Conservation (phyloP, 179 eudicot species). For the Silene vulgaris region DNA sequence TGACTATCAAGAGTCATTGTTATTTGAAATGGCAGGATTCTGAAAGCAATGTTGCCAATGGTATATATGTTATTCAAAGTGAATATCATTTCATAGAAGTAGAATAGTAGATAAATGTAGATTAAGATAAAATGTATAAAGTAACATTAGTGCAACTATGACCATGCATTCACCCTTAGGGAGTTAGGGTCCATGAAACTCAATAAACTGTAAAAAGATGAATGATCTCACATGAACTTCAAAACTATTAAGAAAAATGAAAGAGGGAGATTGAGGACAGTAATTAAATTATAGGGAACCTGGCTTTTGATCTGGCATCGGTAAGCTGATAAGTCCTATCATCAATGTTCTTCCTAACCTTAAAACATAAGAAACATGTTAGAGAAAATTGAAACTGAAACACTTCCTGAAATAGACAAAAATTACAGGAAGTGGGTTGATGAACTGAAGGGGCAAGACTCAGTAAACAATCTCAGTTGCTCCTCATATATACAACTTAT, state of each 20-base stretch:
- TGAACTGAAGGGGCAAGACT: neutral
- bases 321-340: constrained; percentile 60
- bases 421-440: neutral
- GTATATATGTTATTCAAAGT: neutral
- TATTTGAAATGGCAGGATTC: neutral
- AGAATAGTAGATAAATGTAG: neutral
- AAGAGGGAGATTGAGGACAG: neutral
- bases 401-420: neutral
- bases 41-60: neutral
- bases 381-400: neutral
- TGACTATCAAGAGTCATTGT: neutral
- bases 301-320: constrained; percentile 87
- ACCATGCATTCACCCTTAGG: neutral
- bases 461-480: neutral
- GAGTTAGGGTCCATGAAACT: no score
- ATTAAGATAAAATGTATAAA: neutral
- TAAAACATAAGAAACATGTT: constrained; percentile 15
- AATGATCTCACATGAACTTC: neutral
- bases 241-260: neutral
- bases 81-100: neutral
- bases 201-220: neutral
- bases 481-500: neutral
- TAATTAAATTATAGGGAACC: constrained; percentile 35
- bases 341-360: constrained; percentile 70
- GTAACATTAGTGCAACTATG: neutral